Evolutionary conservation across 805 yeast species (phyloP).

Genomic region (Wickerhamomyces queroliae): DNA sequence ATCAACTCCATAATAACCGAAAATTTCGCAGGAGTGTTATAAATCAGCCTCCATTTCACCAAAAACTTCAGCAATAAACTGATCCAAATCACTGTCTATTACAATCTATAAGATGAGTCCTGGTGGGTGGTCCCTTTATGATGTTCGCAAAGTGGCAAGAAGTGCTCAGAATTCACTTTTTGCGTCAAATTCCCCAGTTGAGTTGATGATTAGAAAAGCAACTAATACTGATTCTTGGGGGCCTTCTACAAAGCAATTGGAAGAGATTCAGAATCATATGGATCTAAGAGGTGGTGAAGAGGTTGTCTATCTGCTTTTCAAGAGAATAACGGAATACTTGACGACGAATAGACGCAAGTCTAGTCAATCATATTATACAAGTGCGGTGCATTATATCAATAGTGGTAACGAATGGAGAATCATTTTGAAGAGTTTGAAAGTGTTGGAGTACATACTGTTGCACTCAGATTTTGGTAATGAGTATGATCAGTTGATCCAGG

Average conservation of each 20-base stretch:
- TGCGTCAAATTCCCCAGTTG: slow-evolving; percentile 29
- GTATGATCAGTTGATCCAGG: slow-evolving; percentile 4
- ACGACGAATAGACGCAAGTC: neutral
- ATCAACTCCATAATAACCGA: neutral
- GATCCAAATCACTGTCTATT: too few species aligned
- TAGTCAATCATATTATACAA: neutral
- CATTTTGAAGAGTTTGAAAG: slow-evolving; percentile 30
- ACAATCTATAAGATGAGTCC: slow-evolving; percentile 25
- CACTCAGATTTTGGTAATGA: slow-evolving; percentile 26
- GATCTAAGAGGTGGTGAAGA: slow-evolving; percentile 19
- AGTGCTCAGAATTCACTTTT: slow-evolving; percentile 32
- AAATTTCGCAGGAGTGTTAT: too few species aligned
- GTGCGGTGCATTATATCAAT: slow-evolving; percentile 28
- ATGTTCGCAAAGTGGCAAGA: slow-evolving; percentile 33
- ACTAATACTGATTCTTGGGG: slow-evolving; percentile 52
- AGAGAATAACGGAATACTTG: slow-evolving; percentile 21
- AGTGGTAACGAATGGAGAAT: slow-evolving; percentile 36
- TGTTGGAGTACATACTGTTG: slow-evolving; percentile 27
- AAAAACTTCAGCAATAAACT: too few species aligned
- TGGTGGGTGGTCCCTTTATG: slow-evolving; percentile 30
- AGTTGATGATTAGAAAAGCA: slow-evolving; percentile 34
- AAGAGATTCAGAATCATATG: slow-evolving; percentile 19
- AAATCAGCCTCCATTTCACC: too few species aligned
- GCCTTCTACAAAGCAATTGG: slow-evolving; percentile 38
- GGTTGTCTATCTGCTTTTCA: slow-evolving; percentile 25